A percentile compares a stretch with the other conserved stretches of the same genome.
These are phyloP conservation scores for Aspergillus biplanus DNA, from an alignment of 495 filamentous ascomycete genomes.

Conservation along the genomic window DNA sequence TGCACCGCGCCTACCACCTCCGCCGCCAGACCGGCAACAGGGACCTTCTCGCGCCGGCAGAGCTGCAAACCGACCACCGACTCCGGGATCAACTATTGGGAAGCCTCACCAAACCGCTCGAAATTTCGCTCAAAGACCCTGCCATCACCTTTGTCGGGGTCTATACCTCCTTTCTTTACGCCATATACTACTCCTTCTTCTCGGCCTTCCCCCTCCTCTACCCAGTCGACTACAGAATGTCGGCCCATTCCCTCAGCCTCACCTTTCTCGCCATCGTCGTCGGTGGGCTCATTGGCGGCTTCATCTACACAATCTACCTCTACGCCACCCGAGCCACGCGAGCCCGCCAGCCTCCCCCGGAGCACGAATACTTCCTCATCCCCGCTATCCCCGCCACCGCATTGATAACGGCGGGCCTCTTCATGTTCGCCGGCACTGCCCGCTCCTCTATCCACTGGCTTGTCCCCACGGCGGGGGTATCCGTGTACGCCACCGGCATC, in stretches of 20 bases:
- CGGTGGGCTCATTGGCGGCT: slow-evolving; percentile 41
- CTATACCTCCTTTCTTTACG: slow-evolving; percentile 33
- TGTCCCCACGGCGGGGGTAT: slow-evolving; percentile 59
- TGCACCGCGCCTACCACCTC: slow-evolving; percentile 54
- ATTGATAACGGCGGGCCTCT: slow-evolving; percentile 48
- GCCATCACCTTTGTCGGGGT: slow-evolving; percentile 12
- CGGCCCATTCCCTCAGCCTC: slow-evolving; percentile 46
- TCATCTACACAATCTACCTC: slow-evolving; percentile 41
- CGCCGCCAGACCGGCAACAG: slow-evolving; percentile 38
- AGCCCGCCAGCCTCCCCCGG: slow-evolving; percentile 38
- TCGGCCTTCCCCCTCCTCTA: slow-evolving; percentile 60
- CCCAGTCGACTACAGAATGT: slow-evolving; percentile 49
- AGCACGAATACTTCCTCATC: slow-evolving; percentile 30
- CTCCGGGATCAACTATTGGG: slow-evolving; percentile 24
- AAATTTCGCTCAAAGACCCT: slow-evolving; percentile 18
- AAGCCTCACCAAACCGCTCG: slow-evolving; percentile 13
- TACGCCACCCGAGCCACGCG: neutral
- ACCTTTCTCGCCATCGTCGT: slow-evolving; percentile 55
- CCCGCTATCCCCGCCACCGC: slow-evolving; percentile 49
- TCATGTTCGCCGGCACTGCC: slow-evolving; percentile 64
- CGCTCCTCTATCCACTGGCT: slow-evolving; percentile 55
- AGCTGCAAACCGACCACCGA: slow-evolving; percentile 29
- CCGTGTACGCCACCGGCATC: slow-evolving; percentile 39
- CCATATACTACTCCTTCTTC: slow-evolving; percentile 50
- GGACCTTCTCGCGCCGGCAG: slow-evolving; percentile 39